These are phyloP conservation scores for Russula abietina DNA, from an alignment of 768 basidiomycete species.

Conservation along the genomic window DNA sequence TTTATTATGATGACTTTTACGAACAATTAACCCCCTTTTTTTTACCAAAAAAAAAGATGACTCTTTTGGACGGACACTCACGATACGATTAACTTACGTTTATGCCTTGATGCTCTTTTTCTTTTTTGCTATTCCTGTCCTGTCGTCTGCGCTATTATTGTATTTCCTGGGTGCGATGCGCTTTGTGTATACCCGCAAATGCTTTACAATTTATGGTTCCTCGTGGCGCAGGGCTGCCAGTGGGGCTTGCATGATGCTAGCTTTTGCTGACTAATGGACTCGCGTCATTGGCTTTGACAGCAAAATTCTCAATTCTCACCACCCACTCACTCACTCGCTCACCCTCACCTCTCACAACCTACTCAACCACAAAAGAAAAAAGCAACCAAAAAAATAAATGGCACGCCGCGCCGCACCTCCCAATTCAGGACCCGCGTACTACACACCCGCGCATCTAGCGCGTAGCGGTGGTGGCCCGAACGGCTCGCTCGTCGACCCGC, in stretches of 20 bases:
- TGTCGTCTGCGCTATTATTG: slow-evolving; percentile 3
- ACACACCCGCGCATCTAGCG: slow-evolving; percentile 40
- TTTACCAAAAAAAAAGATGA: background rate
- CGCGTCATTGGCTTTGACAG: background rate
- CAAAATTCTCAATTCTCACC: background rate
- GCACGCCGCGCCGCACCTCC: slow-evolving; percentile 63
- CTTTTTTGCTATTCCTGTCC: background rate
- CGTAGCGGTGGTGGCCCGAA: slow-evolving; percentile 24
- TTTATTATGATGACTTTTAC: slow-evolving; percentile 3
- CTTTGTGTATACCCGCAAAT: background rate
- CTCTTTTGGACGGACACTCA: background rate
- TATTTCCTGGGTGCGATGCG: background rate
- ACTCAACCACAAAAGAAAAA: background rate
- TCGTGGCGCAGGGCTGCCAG: too few species aligned
- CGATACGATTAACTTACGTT: slow-evolving; percentile 19
- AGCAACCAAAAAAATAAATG: slow-evolving; percentile 38
- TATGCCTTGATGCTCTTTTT: background rate
- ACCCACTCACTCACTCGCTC: too few species aligned
- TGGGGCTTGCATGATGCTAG: background rate
- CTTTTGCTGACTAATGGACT: slow-evolving; percentile 4
- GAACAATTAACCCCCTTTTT: too few species aligned
- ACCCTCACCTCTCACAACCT: background rate
- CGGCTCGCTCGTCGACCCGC: slow-evolving; percentile 44
- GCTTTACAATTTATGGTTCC: background rate
- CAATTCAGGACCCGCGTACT: slow-evolving; percentile 47